Evolutionary conservation across 139 green algal species (phyloP).

Genomic region (Chlorella sp.): DNA sequence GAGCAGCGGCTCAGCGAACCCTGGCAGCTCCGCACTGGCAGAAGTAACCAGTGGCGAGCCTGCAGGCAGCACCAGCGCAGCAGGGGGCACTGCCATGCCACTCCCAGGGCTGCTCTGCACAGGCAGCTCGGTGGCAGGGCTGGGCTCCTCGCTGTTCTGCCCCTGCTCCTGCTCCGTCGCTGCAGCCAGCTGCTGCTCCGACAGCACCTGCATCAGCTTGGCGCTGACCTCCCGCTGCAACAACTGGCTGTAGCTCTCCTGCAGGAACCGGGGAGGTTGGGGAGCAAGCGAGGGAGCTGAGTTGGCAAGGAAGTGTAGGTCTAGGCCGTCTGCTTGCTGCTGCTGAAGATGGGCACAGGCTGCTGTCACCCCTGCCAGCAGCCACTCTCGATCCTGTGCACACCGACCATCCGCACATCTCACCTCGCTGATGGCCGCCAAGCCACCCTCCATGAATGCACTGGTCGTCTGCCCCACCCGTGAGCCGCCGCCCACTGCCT

Average conservation of each 20-base stretch:
- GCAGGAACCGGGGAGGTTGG: neutral
- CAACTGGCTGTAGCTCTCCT: conserved; percentile 4
- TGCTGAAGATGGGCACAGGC: too few relatives aligned
- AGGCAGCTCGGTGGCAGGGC: neutral
- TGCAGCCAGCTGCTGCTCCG: conserved; percentile 16
- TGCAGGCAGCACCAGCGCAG: neutral
- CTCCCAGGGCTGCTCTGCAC: neutral
- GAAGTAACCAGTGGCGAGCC: neutral
- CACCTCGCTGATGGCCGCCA: too few relatives aligned
- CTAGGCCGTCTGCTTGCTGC: too few relatives aligned
- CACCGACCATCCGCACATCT: too few relatives aligned
- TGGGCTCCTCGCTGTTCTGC: neutral
- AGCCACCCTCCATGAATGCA: neutral
- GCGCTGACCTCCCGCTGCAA: conserved; percentile 15
- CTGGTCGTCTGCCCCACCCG: neutral
- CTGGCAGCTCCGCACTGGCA: too few relatives aligned
- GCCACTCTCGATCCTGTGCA: too few relatives aligned
- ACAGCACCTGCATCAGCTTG: conserved; percentile 32
- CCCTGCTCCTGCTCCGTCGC: neutral
- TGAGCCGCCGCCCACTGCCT: neutral
- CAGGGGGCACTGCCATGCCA: neutral
- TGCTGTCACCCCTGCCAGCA: too few relatives aligned
- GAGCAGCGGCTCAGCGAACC: neutral
- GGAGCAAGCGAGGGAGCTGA: too few relatives aligned
- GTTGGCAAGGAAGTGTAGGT: too few relatives aligned